A percentile compares a stretch with the other conserved stretches of the same genome.
Conservation (phyloP, 306 rosid species). For the Sesbania bispinosa region DNA sequence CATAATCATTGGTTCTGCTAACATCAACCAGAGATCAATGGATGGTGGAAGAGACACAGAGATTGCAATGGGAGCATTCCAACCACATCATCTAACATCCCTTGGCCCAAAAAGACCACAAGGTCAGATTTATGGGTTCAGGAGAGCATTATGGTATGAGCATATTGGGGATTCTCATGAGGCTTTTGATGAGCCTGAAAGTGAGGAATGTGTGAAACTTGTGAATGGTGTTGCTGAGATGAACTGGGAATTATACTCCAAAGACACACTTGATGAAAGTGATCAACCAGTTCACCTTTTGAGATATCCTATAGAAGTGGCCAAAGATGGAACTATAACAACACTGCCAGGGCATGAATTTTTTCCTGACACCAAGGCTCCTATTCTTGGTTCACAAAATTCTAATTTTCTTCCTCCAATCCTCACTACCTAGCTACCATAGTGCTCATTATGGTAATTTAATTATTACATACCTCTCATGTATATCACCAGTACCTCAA, state of each 20-base stretch:
- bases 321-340: slow-evolving; percentile 3
- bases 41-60: slow-evolving; percentile 87
- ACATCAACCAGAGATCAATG: slow-evolving; percentile 87
- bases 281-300: not conserved
- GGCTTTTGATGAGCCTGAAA: slow-evolving; percentile 17
- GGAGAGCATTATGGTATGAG: slow-evolving; percentile 65
- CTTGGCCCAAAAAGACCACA: slow-evolving; percentile 2
- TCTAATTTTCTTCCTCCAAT: slow-evolving; percentile 31
- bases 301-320: slow-evolving; percentile 33
- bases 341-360: not conserved
- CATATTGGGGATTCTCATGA: slow-evolving; percentile 34
- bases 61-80: slow-evolving; percentile 90
- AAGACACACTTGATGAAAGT: slow-evolving; percentile 2
- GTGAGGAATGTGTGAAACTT: slow-evolving; percentile 1
- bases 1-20: slow-evolving; percentile 84
- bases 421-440: slow-evolving; percentile 36
- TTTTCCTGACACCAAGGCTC: slow-evolving; percentile 47
- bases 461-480: too few species aligned
- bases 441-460: too few species aligned
- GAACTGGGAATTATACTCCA: slow-evolving; percentile 25
- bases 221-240: slow-evolving; percentile 12
- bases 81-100: slow-evolving; percentile 48
- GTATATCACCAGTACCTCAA: too few species aligned
- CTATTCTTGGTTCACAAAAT: slow-evolving; percentile 27
- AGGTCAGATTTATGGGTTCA: slow-evolving; percentile 56